A percentile compares a stretch with the other conserved stretches of the same genome.
Evolutionary conservation across 192 early-diverging fungal genomes (phyloP).

Genomic region (Coemansia aciculifera): DNA sequence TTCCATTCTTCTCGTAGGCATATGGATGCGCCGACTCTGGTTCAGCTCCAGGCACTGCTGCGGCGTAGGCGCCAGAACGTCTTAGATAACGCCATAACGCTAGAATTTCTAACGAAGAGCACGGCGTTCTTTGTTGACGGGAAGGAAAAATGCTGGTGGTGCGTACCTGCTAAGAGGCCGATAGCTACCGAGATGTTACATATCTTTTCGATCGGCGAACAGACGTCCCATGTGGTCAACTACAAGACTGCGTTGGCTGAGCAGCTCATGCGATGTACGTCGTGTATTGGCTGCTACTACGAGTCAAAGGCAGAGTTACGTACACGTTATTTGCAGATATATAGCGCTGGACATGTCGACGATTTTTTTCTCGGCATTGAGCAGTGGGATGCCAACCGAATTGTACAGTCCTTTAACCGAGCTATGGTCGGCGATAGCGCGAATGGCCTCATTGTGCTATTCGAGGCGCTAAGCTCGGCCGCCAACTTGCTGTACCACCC

Average conservation of each 20-base stretch:
- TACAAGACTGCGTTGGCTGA: constrained; percentile 28
- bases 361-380: constrained; percentile 24
- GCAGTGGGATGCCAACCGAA: constrained; percentile 41
- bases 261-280: constrained; percentile 37
- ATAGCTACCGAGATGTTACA: constrained; percentile 46
- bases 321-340: constrained; percentile 19
- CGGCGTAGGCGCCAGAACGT: constrained; percentile 13
- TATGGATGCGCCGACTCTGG: constrained; percentile 12
- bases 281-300: constrained; percentile 45
- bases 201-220: constrained; percentile 36
- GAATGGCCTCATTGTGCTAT: constrained; percentile 20
- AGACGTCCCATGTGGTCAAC: constrained; percentile 6
- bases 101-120: constrained; percentile 28
- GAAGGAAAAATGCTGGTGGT: constrained; percentile 54
- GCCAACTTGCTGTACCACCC: constrained; percentile 20
- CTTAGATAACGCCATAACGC: background rate
- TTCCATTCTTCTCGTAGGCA: background rate
- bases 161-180: constrained; percentile 20
- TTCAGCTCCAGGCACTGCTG: constrained; percentile 19
- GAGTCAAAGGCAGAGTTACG: constrained; percentile 30
- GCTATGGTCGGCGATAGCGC: background rate
- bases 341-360: constrained; percentile 19
- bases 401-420: constrained; percentile 10
- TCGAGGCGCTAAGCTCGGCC: constrained; percentile 28
- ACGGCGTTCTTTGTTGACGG: constrained; percentile 41